phyloP scores from a whole-genome alignment of 1,284 basidiomycete genomes.

The Trametes pubescens region DNA sequence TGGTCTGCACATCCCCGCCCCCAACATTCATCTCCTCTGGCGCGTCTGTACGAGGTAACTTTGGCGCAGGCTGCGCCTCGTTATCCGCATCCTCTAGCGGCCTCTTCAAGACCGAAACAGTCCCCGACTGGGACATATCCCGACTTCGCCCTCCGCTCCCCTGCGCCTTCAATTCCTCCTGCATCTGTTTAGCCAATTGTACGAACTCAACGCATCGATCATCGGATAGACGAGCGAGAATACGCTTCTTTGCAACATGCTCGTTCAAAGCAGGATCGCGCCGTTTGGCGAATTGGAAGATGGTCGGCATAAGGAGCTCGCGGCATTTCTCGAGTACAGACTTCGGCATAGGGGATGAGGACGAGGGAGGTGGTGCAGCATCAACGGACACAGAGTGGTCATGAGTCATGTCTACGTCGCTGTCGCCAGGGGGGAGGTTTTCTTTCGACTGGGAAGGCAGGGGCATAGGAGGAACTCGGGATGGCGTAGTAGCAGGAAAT shows the following conservation, averaged over 20 bases:
- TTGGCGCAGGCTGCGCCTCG: constrained; percentile 2
- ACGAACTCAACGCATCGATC: constrained; percentile 38
- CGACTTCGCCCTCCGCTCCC: neutral
- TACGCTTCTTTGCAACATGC: constrained; percentile 29
- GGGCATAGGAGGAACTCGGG: neutral
- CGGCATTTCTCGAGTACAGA: constrained; percentile 25
- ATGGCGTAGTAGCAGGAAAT: neutral
- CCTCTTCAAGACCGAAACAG: constrained; percentile 3
- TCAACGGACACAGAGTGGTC: neutral
- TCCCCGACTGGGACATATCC: neutral
- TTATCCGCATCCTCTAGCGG: neutral
- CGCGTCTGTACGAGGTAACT: constrained; percentile 3
- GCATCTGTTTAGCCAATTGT: constrained; percentile 31
- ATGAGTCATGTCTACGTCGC: neutral
- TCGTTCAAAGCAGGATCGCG: constrained; percentile 36
- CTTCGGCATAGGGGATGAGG: neutral
- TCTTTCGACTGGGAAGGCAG: neutral
- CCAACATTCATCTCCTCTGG: neutral
- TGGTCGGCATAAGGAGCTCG: constrained; percentile 36
- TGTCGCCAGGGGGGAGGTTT: neutral
- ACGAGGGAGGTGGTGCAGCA: neutral
- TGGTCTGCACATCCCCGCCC: neutral
- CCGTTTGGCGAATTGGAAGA: constrained; percentile 35
- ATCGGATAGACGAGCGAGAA: constrained; percentile 35
- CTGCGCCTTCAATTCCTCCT: constrained; percentile 31